These are phyloP conservation scores for Medicago arabica DNA, from an alignment of 306 rosid species.

Conservation along the genomic window DNA sequence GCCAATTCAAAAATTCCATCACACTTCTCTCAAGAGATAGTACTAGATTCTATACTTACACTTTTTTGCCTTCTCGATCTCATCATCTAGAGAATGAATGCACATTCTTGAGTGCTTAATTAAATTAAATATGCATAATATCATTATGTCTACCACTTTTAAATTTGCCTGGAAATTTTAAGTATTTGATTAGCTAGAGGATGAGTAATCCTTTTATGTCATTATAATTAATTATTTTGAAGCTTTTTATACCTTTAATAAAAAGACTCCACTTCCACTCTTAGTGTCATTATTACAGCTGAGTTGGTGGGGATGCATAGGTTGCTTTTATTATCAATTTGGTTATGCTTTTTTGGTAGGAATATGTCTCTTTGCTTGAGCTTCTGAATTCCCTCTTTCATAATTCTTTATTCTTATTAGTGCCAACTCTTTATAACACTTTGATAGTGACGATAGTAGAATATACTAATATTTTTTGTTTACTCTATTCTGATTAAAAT, in stretches of 20 bases:
- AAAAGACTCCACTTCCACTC: conserved; percentile 61
- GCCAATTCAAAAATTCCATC: conserved; percentile 60
- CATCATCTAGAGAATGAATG: conserved; percentile 40
- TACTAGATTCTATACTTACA: conserved; percentile 61
- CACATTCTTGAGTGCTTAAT: conserved; percentile 33
- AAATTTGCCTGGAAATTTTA: conserved; percentile 56
- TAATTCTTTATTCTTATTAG: conserved; percentile 38
- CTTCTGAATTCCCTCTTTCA: conserved; percentile 47
- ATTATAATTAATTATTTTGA: conserved; percentile 42
- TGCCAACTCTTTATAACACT: conserved; percentile 50
- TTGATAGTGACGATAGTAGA: conserved; percentile 40
- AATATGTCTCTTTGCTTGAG: conserved; percentile 61
- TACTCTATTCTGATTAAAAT: conserved; percentile 19
- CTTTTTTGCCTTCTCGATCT: conserved; percentile 49
- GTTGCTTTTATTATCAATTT: conserved; percentile 49
- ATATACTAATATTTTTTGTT: neutral
- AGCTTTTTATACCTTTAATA: conserved; percentile 44
- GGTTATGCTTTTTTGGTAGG: conserved; percentile 41
- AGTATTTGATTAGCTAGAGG: conserved; percentile 34
- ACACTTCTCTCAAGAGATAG: conserved; percentile 77
- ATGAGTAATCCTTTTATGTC: conserved; percentile 46
- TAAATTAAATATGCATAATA: conserved; percentile 22
- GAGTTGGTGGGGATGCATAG: conserved; percentile 56
- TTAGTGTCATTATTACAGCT: conserved; percentile 63
- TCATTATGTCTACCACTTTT: conserved; percentile 20